Base-by-base conservation (phyloP, 352 stramenopile genomes). In the Saprolegnia parasitica region DNA sequence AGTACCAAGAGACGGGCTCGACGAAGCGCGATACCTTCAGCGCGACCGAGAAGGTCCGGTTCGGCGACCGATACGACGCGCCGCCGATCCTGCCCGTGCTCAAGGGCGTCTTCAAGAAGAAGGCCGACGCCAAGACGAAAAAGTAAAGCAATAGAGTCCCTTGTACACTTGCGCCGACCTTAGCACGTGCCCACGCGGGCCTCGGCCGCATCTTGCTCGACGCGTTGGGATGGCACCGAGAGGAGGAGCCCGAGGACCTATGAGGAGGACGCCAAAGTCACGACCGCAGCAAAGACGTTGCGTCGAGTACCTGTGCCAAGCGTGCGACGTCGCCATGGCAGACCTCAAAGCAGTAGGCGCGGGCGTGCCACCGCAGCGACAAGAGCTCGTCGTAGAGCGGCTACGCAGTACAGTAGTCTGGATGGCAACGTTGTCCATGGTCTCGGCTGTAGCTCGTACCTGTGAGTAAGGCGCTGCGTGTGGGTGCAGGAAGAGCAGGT, bases 11-110 rank as follows among this genome's bases (percentile, higher is more conserved):
- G 58, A 88, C 80, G 26, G 84, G 84, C 21, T 78, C 62, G 49
- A 83, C 76, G 3, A 89, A 89, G 71, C 85, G 86, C 61, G 86
- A 94, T 71, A 87, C 76, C 46, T 94, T 94, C 50, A 80, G 86
- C 35, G 76, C 81, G 39, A 67, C 67, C 1, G 84, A 88, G 54
- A 76, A 76, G 15, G 84, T 92, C 56, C 74, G 73, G 35, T 94
- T 94, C 67, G 84, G 84, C 2, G 86, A 94, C 16, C 81, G 86
- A 20, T 84, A 91, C 49, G 86, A 94, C 65, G 86, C 84, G n/a
- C 86, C 86, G 10, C 86, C 86, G 3, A 84, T 92, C 63, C 74
- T 94, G 75, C 86, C 86, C 15, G 91, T 92, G 74, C 83, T 92
- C 52, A 82, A 78, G 60, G 85, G 85, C 45, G 89, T 89, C 39